Base-by-base conservation (phyloP, 345 rosid species). In the Bretschneidera sinensis region DNA sequence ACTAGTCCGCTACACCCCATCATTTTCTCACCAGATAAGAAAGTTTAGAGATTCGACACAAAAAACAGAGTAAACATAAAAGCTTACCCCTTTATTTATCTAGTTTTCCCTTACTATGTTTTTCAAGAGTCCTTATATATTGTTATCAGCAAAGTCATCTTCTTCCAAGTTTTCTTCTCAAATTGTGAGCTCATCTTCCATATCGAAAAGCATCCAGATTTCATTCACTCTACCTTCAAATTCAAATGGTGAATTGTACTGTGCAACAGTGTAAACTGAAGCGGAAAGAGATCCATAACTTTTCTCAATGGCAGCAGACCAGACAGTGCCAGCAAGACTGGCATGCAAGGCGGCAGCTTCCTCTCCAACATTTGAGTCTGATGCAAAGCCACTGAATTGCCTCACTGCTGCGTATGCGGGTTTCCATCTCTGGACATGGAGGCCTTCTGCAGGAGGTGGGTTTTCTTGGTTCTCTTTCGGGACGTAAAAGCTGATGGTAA, bases 231-330 rank as follows among this genome's bases (percentile, higher is more conserved):
- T 77, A 53, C 78, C 56, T 1, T 73, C 28, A 64, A 67, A 88
- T 55, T 92, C 92, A 43, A 92, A 89, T 0, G 98, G 98, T 16
- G 98, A 89, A 64, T 92, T 92, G 54, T 89, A 92, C 77, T 89
- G 96, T 0, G 95, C 91, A 14, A 92, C 95, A 0, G 65, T 83
- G 64, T 92, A 92, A 17, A 64, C 78, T 0, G 87, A 71, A 62
- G 72, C 55, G 0, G 71, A 6, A 33, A 61, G 67, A 10, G 48
- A 61, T 21, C 47, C 63, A 17, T 20, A 83, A 64, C 78, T 80
- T 66, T 83, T 83, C 64, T 75, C 62, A 16, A 91, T 79, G 9
- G 90, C 90, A 20, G 57, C 68, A 10, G 76, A 81, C 98, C 95
- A 89, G 0, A 25, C 28, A 2, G 92, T 79, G n/a, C 81, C 96